A percentile compares a stretch with the other conserved stretches of the same genome.
These are phyloP conservation scores for Fusarium lateritium DNA, from an alignment of 2,329 filamentous ascomycete genomes.

Conservation along the genomic window DNA sequence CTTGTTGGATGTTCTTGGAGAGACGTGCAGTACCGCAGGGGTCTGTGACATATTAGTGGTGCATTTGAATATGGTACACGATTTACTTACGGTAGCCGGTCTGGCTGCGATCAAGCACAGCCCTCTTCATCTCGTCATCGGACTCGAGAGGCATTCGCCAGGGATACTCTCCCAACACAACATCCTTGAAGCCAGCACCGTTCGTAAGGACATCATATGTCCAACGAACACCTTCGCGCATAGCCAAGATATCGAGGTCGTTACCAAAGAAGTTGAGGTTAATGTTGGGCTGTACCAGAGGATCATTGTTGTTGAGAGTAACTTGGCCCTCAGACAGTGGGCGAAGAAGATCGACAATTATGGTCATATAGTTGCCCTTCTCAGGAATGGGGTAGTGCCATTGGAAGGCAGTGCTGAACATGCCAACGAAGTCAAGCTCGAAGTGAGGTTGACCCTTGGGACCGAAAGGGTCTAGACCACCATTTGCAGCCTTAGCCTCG, in stretches of 20 bases:
- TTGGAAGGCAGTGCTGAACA: conserved; percentile 67
- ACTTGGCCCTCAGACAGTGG: conserved; percentile 66
- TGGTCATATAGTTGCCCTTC: conserved; percentile 66
- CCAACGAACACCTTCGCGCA: conserved; percentile 71
- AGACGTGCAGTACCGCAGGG: conserved; percentile 70
- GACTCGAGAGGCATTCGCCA: conserved; percentile 71
- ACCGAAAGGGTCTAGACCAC: conserved; percentile 66
- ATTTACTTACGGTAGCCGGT: conserved; percentile 63
- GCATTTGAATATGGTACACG: rapidly evolving
- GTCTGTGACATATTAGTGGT: conserved; percentile 42
- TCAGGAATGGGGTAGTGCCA: conserved; percentile 61
- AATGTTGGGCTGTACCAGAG: conserved; percentile 71
- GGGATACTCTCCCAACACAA: conserved; percentile 68
- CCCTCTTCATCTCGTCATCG: conserved; percentile 69
- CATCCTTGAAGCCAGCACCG: conserved; percentile 70
- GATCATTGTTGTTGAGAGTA: conserved; percentile 68
- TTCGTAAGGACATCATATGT: conserved; percentile 70
- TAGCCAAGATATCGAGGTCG: conserved; percentile 69
- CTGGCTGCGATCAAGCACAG: conserved; percentile 71
- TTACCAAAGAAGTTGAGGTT: conserved; percentile 72
- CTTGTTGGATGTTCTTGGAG: conserved; percentile 61
- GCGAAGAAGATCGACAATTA: conserved; percentile 65
- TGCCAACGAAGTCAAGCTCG: conserved; percentile 73
- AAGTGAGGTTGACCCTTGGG: conserved; percentile 72
- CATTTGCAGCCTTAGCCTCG: conserved; percentile 58